phyloP scores from a whole-genome alignment of 1,284 basidiomycete species.

The Mrakiaceae sp. region DNA sequence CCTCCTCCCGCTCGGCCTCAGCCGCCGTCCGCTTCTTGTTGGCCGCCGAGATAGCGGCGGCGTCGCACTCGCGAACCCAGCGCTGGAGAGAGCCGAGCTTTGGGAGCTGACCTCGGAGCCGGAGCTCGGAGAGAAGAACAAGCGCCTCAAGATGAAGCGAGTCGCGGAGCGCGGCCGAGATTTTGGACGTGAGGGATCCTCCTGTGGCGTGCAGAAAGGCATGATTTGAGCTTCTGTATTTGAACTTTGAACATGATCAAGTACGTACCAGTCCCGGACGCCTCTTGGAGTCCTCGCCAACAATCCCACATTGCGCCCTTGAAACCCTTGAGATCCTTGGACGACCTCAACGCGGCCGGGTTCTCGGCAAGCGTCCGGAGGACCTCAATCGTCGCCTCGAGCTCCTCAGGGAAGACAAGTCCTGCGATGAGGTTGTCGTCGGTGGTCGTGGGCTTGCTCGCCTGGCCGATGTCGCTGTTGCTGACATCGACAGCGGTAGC shows the following conservation, averaged over 20 bases:
- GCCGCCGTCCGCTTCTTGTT: conserved; percentile 8
- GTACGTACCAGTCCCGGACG: conserved; percentile 26
- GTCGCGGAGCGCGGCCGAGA: conserved; percentile 41
- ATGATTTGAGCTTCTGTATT: background rate
- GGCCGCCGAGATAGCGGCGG: conserved; percentile 33
- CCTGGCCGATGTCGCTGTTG: background rate
- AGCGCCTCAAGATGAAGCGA: conserved; percentile 41
- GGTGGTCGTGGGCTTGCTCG: background rate
- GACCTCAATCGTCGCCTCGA: conserved; percentile 27
- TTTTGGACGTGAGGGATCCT: conserved; percentile 38
- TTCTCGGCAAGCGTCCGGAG: conserved; percentile 28
- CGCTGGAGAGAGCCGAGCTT: conserved; percentile 48
- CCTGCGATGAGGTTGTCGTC: conserved; percentile 13
- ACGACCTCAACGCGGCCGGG: conserved; percentile 26
- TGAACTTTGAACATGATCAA: background rate
- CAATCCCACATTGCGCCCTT: conserved; percentile 32
- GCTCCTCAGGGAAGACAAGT: conserved; percentile 11
- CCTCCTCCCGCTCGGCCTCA: conserved; percentile 30
- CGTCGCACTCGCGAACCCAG: conserved; percentile 49
- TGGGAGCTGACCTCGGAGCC: conserved; percentile 40
- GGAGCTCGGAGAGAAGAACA: conserved; percentile 45
- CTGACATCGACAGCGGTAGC: background rate
- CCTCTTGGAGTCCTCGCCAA: conserved; percentile 30
- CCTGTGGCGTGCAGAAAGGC: background rate
- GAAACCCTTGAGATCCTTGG: conserved; percentile 30